Base-by-base conservation (phyloP, 176 grass and related monocot genomes). In the Poa annua region DNA sequence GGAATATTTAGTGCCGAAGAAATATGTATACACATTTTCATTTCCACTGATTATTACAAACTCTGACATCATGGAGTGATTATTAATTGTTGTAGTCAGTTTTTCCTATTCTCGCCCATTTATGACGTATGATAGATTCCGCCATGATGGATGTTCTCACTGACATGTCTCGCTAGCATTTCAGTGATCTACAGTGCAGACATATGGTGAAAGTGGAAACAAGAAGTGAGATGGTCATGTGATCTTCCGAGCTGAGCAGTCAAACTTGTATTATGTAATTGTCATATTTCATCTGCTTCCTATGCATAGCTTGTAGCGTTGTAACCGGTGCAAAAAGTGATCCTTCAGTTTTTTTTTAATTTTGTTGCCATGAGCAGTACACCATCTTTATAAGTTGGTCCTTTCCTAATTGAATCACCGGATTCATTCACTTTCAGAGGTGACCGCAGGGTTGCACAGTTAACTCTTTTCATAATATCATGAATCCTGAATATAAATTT, bases 391-490 rank as follows among this genome's bases (percentile, higher is more conserved):
- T 33, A 19, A 41, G 42, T 84, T 35, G 64, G 35, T 49, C 65
- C 59, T 84, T 79, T 44, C 65, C 66, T 47, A 70, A 36, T 57
- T 79, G 54, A 66, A 72, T 45, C 25, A 41, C 42, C 42, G 29
- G 57, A 55, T 55, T 84, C 51, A 50, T 79, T 88, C 35, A 61
- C 81, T 84, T 73, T 83, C 75, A 49, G 59, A 84, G 65, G 47
- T 79, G 81, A 59, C 81, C 80, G 68, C 26, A 67, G 75, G 81
- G 84, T 80, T 88, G 76, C 20, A 80, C 81, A 7, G 26, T 49
- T 49, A 66, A 57, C 56, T 36, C 36, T 80, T 84, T 80, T 61
- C 16, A 55, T 19, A 80, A 79, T 80, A 84, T 80, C 45, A 54
- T 45, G 33, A 79, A 66, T 56, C 48, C 34, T 54, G 86, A 77